These are phyloP conservation scores for Metahyphopichia silvanorum DNA, from an alignment of 805 yeast genomes.

Conservation along the genomic window DNA sequence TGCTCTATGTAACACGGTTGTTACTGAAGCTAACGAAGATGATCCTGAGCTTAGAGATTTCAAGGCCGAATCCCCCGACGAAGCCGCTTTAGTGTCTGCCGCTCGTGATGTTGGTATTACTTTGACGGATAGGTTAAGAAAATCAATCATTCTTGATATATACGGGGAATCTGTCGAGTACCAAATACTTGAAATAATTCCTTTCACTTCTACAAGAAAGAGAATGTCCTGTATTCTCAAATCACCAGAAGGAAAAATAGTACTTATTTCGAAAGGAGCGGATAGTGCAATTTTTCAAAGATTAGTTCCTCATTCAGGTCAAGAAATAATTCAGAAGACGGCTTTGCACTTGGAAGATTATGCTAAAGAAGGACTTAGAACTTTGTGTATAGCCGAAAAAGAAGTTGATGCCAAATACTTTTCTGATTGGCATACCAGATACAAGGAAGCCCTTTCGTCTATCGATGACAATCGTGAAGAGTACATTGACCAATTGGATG, in stretches of 20 bases:
- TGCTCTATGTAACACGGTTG: slow-evolving; percentile 74
- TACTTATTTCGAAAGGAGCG: slow-evolving; percentile 68
- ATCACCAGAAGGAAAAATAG: slow-evolving; percentile 36
- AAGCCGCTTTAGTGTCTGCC: slow-evolving; percentile 72
- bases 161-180: slow-evolving; percentile 46
- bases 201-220: slow-evolving; percentile 70
- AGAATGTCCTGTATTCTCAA: slow-evolving; percentile 74
- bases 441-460: slow-evolving; percentile 55
- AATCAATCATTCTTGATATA: slow-evolving; percentile 38
- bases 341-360: slow-evolving; percentile 62
- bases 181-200: slow-evolving; percentile 53
- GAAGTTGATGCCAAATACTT: slow-evolving; percentile 46
- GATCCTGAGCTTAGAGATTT: slow-evolving; percentile 44
- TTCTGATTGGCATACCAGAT: slow-evolving; percentile 52
- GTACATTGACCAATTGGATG: slow-evolving; percentile 49
- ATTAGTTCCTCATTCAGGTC: slow-evolving; percentile 36
- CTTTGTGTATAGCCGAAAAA: slow-evolving; percentile 65
- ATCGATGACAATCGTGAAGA: slow-evolving; percentile 57
- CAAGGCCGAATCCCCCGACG: slow-evolving; percentile 84
- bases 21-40: slow-evolving; percentile 49
- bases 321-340: slow-evolving; percentile 50
- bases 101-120: slow-evolving; percentile 74
- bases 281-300: slow-evolving; percentile 61
- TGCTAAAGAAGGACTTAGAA: slow-evolving; percentile 77
- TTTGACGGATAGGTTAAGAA: slow-evolving; percentile 52